Evolutionary conservation across 495 filamentous ascomycete genomes (phyloP).

Genomic region (Tirmania nivea): DNA sequence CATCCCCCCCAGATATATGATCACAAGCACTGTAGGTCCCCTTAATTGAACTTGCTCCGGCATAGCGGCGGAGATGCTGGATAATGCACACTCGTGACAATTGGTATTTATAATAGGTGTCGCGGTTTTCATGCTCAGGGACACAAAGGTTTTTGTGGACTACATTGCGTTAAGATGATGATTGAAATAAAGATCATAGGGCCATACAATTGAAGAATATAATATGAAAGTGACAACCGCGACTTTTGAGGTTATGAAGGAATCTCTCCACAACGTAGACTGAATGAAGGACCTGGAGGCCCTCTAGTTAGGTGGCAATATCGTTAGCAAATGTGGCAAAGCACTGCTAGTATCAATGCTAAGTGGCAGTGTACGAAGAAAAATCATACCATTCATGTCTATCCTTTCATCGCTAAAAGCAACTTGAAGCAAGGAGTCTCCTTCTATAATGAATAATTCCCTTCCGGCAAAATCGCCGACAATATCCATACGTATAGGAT

Average conservation of each 20-base stretch:
- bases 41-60: no score
- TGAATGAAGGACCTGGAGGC: constrained; percentile 52
- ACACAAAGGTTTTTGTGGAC: no score
- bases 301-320: constrained; percentile 24
- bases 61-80: constrained; percentile 30
- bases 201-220: constrained; percentile 34
- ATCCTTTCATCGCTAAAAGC: constrained; percentile 36
- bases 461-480: constrained; percentile 54
- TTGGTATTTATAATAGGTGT: constrained; percentile 28
- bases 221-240: constrained; percentile 47
- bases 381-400: constrained; percentile 32
- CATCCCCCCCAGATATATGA: no score
- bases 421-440: constrained; percentile 44
- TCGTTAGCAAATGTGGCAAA: no score
- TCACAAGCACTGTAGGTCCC: no score
- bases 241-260: constrained; percentile 32
- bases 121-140: background rate
- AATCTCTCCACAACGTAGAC: constrained; percentile 45
- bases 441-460: constrained; percentile 50
- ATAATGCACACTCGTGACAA: constrained; percentile 39
- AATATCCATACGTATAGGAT: constrained; percentile 28
- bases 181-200: background rate
- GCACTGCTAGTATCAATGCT: no score
- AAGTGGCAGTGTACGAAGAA: no score
- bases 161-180: background rate